A percentile compares a stretch with the other conserved stretches of the same genome.
Conservation (phyloP, 345 rosid species). For the Carallia brachiata region DNA sequence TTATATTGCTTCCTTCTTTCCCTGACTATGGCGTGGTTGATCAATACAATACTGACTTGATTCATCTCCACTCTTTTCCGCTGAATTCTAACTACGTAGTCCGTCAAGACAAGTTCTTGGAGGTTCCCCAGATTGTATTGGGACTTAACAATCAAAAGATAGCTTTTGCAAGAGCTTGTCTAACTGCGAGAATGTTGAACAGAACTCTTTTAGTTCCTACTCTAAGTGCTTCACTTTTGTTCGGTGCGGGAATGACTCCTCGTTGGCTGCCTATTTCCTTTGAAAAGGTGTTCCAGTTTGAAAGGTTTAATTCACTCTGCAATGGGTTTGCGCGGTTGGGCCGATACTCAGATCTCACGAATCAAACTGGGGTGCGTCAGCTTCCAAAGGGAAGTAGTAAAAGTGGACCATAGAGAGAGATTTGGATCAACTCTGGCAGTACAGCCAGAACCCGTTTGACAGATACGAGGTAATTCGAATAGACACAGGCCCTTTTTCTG, state of each 20-base stretch:
- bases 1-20: neutral
- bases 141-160: conserved; percentile 98
- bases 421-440: conserved; percentile 58
- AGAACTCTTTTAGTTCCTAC: conserved; percentile 93
- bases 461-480: conserved; percentile 61
- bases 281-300: conserved; percentile 71
- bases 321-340: conserved; percentile 69
- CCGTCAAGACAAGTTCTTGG: conserved; percentile 63
- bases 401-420: conserved; percentile 83
- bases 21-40: conserved; percentile 21
- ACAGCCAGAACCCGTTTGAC: conserved; percentile 40
- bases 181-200: conserved; percentile 81
- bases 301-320: conserved; percentile 71
- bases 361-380: conserved; percentile 42
- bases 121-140: conserved; percentile 96
- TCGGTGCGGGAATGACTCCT: conserved; percentile 66
- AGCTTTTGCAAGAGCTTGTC: conserved; percentile 91
- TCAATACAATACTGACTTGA: conserved; percentile 19
- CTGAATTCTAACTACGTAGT: conserved; percentile 36
- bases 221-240: conserved; percentile 75
- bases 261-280: conserved; percentile 73
- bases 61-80: conserved; percentile 20
- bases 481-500: conserved; percentile 75
- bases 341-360: conserved; percentile 48
- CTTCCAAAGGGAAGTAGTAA: conserved; percentile 93